Conservation (phyloP, 768 basidiomycete species). For the Kwoniella botswanensis region DNA sequence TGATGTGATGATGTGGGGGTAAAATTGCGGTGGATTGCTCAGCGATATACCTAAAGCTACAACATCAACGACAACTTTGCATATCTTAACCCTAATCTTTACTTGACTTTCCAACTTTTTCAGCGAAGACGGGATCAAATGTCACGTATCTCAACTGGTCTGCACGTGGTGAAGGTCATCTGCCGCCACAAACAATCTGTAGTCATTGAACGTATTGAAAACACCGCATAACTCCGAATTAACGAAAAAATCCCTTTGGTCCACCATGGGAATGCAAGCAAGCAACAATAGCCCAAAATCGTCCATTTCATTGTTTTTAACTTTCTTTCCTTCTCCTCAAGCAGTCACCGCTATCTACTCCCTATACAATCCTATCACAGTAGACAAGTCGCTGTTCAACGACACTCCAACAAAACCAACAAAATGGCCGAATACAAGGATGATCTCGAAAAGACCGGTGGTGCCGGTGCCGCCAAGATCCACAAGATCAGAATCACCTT, state of each 20-base stretch:
- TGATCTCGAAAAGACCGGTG: slow-evolving; percentile 83
- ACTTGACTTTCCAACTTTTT: neutral
- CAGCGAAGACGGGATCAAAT: neutral
- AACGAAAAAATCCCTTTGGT: neutral
- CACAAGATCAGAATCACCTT: slow-evolving; percentile 99
- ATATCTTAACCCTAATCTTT: neutral
- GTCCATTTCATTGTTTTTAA: slow-evolving; percentile 1
- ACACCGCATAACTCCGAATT: slow-evolving; percentile 23
- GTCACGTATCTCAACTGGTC: neutral
- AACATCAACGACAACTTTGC: neutral
- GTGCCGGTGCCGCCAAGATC: slow-evolving; percentile 85
- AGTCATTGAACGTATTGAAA: neutral
- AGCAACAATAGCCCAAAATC: slow-evolving; percentile 3
- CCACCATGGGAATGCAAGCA: too few species aligned
- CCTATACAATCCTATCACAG: slow-evolving; percentile 1
- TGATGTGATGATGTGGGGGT: neutral
- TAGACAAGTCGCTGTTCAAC: slow-evolving; percentile 49
- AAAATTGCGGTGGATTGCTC: too few species aligned
- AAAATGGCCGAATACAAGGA: slow-evolving; percentile 62
- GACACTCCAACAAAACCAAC: slow-evolving; percentile 10
- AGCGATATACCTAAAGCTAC: too few species aligned
- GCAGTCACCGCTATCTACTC: slow-evolving; percentile 34
- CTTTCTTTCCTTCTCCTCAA: slow-evolving; percentile 18
- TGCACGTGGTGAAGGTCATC: neutral
- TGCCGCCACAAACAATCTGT: neutral